Percentiles rank a stretch among this genome's conserved stretches.
Evolutionary conservation across 1,284 basidiomycete genomes (phyloP).

Genomic region (Leccinum pachyderme): DNA sequence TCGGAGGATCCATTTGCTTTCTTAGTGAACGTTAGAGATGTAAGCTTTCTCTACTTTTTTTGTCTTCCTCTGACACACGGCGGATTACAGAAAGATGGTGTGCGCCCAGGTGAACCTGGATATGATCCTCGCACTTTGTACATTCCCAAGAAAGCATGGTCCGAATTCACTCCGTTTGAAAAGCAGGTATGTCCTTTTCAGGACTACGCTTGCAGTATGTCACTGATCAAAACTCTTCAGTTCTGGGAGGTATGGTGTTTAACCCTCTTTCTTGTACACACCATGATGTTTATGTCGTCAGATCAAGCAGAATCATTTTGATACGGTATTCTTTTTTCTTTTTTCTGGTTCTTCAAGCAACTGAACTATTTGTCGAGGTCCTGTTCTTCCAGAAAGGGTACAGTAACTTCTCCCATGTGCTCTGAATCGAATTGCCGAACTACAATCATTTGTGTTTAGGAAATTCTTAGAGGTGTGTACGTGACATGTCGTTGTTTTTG

Average conservation of each 20-base stretch:
- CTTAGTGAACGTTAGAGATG: conserved; percentile 75
- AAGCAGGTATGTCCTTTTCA: conserved; percentile 59
- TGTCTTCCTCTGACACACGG: not conserved
- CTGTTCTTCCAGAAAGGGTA: conserved; percentile 98
- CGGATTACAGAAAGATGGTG: conserved; percentile 71
- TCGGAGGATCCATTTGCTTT: conserved; percentile 84
- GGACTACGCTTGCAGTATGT: not conserved
- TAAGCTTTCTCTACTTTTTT: conserved; percentile 34
- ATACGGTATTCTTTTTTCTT: conserved; percentile 54
- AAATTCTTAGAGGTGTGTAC: conserved; percentile 66
- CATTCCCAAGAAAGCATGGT: conserved; percentile 81
- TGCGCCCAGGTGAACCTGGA: conserved; percentile 77
- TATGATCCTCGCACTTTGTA: conserved; percentile 92
- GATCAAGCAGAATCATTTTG: conserved; percentile 95
- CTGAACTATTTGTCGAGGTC: conserved; percentile 46
- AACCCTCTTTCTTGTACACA: not conserved
- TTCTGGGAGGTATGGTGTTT: conserved; percentile 76
- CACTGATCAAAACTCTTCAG: conserved; percentile 36
- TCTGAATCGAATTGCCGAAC: conserved; percentile 1
- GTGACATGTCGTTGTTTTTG: not conserved
- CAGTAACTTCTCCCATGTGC: conserved; percentile 24
- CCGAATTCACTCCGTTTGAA: conserved; percentile 92
- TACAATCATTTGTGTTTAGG: conserved; percentile 31
- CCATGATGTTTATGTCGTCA: conserved; percentile 20
- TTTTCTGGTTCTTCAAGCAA: not conserved